These are phyloP conservation scores for Fusarium sp. DNA, from an alignment of 2,329 filamentous ascomycete species.

Conservation along the genomic window DNA sequence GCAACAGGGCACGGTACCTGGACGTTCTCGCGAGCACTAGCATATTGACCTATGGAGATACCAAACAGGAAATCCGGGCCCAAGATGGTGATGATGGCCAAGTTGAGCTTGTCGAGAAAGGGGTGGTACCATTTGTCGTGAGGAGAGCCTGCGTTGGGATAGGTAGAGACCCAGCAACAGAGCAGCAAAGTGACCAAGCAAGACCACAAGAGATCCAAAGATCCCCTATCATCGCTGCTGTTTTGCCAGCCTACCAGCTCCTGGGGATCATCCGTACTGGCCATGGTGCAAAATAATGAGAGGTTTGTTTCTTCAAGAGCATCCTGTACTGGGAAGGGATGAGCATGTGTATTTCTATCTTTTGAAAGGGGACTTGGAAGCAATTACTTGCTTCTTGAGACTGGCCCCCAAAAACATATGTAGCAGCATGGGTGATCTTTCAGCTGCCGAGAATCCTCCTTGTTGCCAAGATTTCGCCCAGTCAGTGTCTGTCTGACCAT, in stretches of 20 bases:
- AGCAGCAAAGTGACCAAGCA: slow-evolving; percentile 55
- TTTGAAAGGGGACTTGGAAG: too few relatives aligned
- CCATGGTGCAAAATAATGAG: too few relatives aligned
- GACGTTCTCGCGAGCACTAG: slow-evolving; percentile 49
- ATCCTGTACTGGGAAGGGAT: too few relatives aligned
- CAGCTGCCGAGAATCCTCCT: too few relatives aligned
- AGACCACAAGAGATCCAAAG: slow-evolving; percentile 54
- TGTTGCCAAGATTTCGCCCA: too few relatives aligned
- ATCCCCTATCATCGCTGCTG: slow-evolving; percentile 51
- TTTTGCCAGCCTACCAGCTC: slow-evolving; percentile 2
- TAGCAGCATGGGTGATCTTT: too few relatives aligned
- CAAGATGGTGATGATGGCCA: slow-evolving; percentile 51
- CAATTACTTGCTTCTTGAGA: too few relatives aligned
- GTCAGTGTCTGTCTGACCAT: too few relatives aligned
- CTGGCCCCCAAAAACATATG: too few relatives aligned
- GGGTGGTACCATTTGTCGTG: slow-evolving; percentile 47
- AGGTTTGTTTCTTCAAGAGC: too few relatives aligned
- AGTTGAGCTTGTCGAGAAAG: slow-evolving; percentile 48
- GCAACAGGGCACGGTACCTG: slow-evolving; percentile 19
- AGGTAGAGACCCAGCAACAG: slow-evolving; percentile 55
- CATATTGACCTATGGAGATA: slow-evolving; percentile 51
- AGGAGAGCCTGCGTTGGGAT: slow-evolving; percentile 51
- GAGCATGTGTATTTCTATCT: too few relatives aligned
- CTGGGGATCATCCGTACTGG: too few relatives aligned
- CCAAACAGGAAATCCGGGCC: slow-evolving; percentile 53